Base-by-base conservation (phyloP, 1,284 basidiomycete genomes). In the Apiotrichum gamsii region DNA sequence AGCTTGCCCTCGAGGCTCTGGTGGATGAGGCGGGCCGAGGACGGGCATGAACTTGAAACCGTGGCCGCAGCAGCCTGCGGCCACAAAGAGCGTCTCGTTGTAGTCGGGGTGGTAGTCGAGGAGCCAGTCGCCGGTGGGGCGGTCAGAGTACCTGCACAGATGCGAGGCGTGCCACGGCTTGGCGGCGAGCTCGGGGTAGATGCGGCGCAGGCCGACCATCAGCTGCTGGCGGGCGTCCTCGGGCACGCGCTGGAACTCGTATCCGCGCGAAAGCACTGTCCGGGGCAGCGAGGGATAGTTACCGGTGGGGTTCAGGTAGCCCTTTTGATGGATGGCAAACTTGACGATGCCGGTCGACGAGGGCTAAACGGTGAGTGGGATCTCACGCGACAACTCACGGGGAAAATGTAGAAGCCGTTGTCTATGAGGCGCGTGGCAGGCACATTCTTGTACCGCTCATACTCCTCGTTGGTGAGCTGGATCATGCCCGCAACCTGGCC, bases 351-450 rank as follows among this genome's bases (percentile, higher is more conserved):
- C 57, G 13, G 55, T 46, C 6, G 16, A 23, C 31, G 47, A 57
- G 0, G 70, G 70, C 39, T 28, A 28, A 6, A n/a, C 25, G 25
- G 25, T 28, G 8, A 28, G 21, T n/a, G n/a, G n/a, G n/a, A n/a
- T n/a, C n/a, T n/a, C n/a, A n/a, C n/a, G n/a, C n/a, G n/a, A n/a
- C 11, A 6, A 28, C 25, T 28, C 25, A 28, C 25, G 25, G 85
- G 85, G 61, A 87, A 84, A 25, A 80, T 67, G 66, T 87, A 88
- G 61, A 86, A 84, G 8, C 82, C 84, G 23, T 78, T 74, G 11
- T 72, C 64, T 49, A 84, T 83, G 64, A 89, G 79, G 44, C 89
- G 64, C 18, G 85, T 74, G 5, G 90, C 82, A 3, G 87, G 86
- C 39, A 76, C 76, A 2, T 76, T 61, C 35, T 72, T 69, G 65